A percentile compares a stretch with the other conserved stretches of the same genome.
Evolutionary conservation across 2,329 filamentous ascomycete species (phyloP).

Genomic region (Exophiala mesophila): DNA sequence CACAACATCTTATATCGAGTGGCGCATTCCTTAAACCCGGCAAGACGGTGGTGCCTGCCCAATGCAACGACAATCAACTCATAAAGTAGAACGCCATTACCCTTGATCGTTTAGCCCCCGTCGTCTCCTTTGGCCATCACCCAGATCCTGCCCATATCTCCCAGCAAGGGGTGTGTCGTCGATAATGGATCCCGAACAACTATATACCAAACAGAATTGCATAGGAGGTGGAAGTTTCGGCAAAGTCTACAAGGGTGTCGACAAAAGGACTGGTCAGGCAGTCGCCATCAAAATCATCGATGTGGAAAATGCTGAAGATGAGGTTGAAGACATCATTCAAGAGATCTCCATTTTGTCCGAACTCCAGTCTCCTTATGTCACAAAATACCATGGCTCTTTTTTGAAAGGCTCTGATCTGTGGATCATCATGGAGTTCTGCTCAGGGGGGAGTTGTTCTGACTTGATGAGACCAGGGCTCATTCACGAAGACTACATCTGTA

Average conservation of each 20-base stretch:
- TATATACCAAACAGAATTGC: constrained; percentile 91
- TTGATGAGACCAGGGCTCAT: constrained; percentile 91
- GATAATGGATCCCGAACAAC: constrained; percentile 73
- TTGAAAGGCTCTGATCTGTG: constrained; percentile 93
- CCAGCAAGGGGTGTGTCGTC: too few relatives aligned
- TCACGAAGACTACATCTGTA: constrained; percentile 92
- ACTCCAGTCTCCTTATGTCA: constrained; percentile 92
- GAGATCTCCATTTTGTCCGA: constrained; percentile 97
- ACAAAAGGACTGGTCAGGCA: constrained; percentile 85
- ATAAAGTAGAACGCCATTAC: too few relatives aligned
- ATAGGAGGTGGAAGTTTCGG: constrained; percentile 97
- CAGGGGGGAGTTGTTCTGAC: constrained; percentile 91
- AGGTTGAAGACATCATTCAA: constrained; percentile 98
- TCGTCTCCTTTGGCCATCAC: too few relatives aligned
- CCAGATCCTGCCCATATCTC: too few relatives aligned
- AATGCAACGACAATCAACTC: too few relatives aligned
- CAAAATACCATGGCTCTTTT: constrained; percentile 95
- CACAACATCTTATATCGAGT: too few relatives aligned
- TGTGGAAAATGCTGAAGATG: constrained; percentile 97
- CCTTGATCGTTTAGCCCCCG: too few relatives aligned
- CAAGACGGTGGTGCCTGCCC: too few relatives aligned
- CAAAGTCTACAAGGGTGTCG: constrained; percentile 97
- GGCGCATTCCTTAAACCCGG: too few relatives aligned
- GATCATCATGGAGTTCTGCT: constrained; percentile 99
- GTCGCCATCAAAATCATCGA: constrained; percentile 99